Percentiles rank a stretch among this genome's conserved stretches.
Evolutionary conservation across 2,329 filamentous ascomycete genomes (phyloP).

Genomic region (Monosporascus sp.): DNA sequence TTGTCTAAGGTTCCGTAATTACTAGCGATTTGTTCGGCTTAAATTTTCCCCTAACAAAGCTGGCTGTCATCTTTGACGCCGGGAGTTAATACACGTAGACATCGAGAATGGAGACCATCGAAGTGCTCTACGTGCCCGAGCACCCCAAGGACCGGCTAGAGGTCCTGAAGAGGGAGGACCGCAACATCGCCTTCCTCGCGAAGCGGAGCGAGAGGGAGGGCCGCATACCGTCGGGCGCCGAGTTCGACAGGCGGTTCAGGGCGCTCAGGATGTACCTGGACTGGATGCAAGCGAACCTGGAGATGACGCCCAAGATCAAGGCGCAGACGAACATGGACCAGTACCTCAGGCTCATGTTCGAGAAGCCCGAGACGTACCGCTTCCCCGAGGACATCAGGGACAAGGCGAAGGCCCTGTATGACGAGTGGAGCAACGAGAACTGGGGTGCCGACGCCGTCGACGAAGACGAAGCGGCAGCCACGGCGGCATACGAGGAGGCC

Average conservation of each 20-base stretch:
- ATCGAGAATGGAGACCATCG: conserved; percentile 2
- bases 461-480: conserved; percentile 4
- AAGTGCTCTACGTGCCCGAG: conserved; percentile 7
- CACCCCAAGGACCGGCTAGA: not conserved
- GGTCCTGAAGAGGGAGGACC: conserved; percentile 4
- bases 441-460: conserved; percentile 17
- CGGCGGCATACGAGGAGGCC: not conserved
- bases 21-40: too few relatives aligned
- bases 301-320: conserved; percentile 16
- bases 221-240: conserved; percentile 1
- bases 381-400: conserved; percentile 14
- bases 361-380: conserved; percentile 2
- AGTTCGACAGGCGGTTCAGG: conserved; percentile 6
- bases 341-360: conserved; percentile 4
- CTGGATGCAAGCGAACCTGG: conserved; percentile 15
- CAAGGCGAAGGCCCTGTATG: conserved; percentile 6
- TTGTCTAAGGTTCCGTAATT: too few relatives aligned
- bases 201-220: conserved; percentile 1
- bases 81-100: too few relatives aligned
- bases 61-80: too few relatives aligned
- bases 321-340: not conserved
- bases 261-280: conserved; percentile 11
- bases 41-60: too few relatives aligned
- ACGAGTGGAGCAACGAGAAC: conserved; percentile 16
- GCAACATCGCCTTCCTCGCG: conserved; percentile 3